Base-by-base conservation (phyloP, 192 early-diverging fungal genomes). In the Coemansia sp. region DNA sequence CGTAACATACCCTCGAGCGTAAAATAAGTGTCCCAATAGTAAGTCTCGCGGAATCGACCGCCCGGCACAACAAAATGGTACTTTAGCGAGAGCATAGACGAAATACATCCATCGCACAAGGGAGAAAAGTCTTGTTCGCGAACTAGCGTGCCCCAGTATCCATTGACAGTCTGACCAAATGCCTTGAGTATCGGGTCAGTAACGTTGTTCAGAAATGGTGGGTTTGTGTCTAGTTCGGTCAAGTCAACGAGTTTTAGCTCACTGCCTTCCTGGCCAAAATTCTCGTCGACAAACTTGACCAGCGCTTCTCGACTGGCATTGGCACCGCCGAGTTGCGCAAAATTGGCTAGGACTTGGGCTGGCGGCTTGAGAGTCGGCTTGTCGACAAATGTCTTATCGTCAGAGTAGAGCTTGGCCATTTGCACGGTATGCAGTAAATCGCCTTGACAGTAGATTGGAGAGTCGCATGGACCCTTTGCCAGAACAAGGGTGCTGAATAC, bases 21-120 rank as follows among this genome's bases (percentile, higher is more conserved):
- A 69, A 90, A 92, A 62, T 79, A 92, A 32, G 85, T 84, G 67
- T 92, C 91, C 91, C 90, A 91, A 61, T 92, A 91, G 76, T 92
- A 92, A 29, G 85, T 77, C 76, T 92, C 91, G 41, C 89, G 73
- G 66, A 92, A 92, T 53, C 91, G 69, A 1, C 90, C 90, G 3
- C 91, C 91, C 1, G 91, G 90, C 5, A 92, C 87, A 4, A 91
- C 87, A 77, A 92, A 92, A 10, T 82, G 82, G 36, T 85, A 69
- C 32, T 85, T 86, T 0, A 86, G 68, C 29, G 80, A 73, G 1
- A 93, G 68, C 69, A 89, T 81, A 15, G 85, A 87, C 2, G 83
- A 80, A 1, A 51, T 74, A 59, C 91, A 93, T 21, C 84, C 88
- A 5, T 76, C 64, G 60, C 90, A 90, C 8, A 87, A 45, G 21